These are phyloP conservation scores for Desmodesmus armatus DNA, from an alignment of 139 green algal species.

Conservation along the genomic window DNA sequence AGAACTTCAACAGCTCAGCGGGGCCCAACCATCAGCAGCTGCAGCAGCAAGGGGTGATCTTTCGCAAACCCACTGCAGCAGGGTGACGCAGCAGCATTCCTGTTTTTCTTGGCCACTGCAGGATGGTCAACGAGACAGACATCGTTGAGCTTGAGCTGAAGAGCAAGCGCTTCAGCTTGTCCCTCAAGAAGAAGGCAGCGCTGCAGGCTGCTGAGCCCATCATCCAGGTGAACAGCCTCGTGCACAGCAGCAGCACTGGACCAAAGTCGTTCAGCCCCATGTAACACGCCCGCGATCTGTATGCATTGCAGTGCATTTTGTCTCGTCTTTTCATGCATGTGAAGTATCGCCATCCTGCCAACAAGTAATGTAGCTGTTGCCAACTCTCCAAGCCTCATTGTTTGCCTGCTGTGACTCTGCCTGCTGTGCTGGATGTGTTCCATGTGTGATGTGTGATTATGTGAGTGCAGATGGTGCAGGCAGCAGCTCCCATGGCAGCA, in stretches of 20 bases:
- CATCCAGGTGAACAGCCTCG: conserved; percentile 42
- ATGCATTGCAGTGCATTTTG: too few species aligned
- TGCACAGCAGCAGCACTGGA: not conserved
- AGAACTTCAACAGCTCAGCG: too few species aligned
- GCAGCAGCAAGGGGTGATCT: too few species aligned
- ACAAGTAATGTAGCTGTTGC: too few species aligned
- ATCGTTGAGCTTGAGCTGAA: conserved; percentile 97
- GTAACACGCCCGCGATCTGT: too few species aligned
- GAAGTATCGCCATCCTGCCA: too few species aligned
- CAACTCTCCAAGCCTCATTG: too few species aligned
- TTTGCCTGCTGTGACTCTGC: not conserved
- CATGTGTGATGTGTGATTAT: not conserved
- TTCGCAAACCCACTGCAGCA: too few species aligned
- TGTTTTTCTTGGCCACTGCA: too few species aligned
- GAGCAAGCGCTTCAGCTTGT: conserved; percentile 91
- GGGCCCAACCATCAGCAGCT: too few species aligned
- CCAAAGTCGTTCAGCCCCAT: not conserved
- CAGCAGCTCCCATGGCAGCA: conserved; percentile 5
- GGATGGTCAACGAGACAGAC: conserved; percentile 94
- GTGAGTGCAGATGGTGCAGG: conserved; percentile 41
- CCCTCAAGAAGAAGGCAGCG: conserved; percentile 91
- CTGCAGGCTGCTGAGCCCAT: conserved; percentile 69
- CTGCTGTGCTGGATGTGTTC: not conserved
- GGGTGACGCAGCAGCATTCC: not conserved
- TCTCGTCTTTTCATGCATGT: too few species aligned